Evolutionary conservation across 1,284 basidiomycete genomes (phyloP).

Genomic region (Malassezia furfur): DNA sequence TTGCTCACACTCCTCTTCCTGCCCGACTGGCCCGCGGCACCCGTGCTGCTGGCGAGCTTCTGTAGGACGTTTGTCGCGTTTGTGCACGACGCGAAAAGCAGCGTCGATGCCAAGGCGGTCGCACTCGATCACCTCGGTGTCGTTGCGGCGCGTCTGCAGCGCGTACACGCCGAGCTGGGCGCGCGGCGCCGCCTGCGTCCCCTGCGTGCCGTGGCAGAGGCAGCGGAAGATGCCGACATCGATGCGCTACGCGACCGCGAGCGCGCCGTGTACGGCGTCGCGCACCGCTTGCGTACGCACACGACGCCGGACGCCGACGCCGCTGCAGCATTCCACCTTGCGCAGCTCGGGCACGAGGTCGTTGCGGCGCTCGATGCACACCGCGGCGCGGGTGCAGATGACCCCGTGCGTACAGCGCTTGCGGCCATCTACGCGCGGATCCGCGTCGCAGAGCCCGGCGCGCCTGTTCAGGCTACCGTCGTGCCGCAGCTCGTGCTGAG

Average conservation of each 20-base stretch:
- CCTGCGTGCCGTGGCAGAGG: neutral
- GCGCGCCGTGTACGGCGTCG: constrained; percentile 58
- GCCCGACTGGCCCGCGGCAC: constrained; percentile 93
- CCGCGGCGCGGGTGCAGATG: neutral
- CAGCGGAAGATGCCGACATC: constrained; percentile 41
- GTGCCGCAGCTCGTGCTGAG: constrained; percentile 23
- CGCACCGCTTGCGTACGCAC: constrained; percentile 56
- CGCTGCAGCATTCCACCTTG: constrained; percentile 22
- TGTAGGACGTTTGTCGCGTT: constrained; percentile 26
- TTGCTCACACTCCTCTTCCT: constrained; percentile 78
- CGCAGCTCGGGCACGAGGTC: constrained; percentile 32
- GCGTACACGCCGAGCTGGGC: constrained; percentile 17
- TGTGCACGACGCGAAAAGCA: constrained; percentile 64
- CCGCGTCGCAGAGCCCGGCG: neutral
- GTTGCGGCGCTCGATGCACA: neutral
- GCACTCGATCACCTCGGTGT: constrained; percentile 84
- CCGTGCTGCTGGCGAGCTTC: constrained; percentile 54
- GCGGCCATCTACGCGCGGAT: neutral
- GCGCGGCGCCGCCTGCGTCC: neutral
- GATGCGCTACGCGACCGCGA: constrained; percentile 58
- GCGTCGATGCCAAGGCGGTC: constrained; percentile 57
- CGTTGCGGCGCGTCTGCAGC: constrained; percentile 71
- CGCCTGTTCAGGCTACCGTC: constrained; percentile 17
- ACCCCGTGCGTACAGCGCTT: neutral
- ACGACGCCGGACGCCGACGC: constrained; percentile 23